These are phyloP conservation scores for Aureobasidium sp. DNA, from an alignment of 2,329 filamentous ascomycete species.

Conservation along the genomic window DNA sequence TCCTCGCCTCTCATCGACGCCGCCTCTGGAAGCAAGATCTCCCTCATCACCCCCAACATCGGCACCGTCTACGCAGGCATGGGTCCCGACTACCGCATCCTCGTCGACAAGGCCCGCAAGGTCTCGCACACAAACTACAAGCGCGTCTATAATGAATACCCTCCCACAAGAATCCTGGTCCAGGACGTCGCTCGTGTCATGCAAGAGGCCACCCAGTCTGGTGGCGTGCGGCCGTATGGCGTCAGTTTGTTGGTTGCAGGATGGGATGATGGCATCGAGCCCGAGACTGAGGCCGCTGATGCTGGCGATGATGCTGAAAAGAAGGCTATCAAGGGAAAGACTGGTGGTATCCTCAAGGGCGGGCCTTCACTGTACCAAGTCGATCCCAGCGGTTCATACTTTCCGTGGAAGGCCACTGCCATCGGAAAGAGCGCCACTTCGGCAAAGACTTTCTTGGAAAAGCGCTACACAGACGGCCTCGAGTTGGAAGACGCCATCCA, in stretches of 20 bases:
- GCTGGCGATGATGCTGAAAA: constrained; percentile 51
- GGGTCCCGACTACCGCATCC: constrained; percentile 95
- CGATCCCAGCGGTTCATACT: constrained; percentile 97
- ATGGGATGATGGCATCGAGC: constrained; percentile 95
- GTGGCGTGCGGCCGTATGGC: constrained; percentile 93
- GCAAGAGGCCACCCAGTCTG: constrained; percentile 97
- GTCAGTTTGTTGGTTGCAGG: constrained; percentile 92
- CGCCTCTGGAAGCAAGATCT: constrained; percentile 92
- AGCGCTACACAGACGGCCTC: constrained; percentile 94
- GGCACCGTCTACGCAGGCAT: constrained; percentile 99
- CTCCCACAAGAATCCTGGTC: constrained; percentile 97
- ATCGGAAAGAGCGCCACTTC: constrained; percentile 98
- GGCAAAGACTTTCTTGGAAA: constrained; percentile 98
- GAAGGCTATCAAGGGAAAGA: constrained; percentile 74
- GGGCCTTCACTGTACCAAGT: constrained; percentile 98
- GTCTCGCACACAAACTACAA: constrained; percentile 98
- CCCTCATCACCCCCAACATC: constrained; percentile 96
- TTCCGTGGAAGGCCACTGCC: constrained; percentile 98
- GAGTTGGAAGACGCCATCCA: constrained; percentile 98
- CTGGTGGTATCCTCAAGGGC: constrained; percentile 89
- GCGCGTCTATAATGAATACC: constrained; percentile 99
- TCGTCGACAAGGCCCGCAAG: constrained; percentile 96
- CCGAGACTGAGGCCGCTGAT: constrained; percentile 62
- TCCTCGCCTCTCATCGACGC: constrained; percentile 95
- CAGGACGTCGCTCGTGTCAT: constrained; percentile 97